Evolutionary conservation across 176 grass and related monocot species (phyloP).

Genomic region (Oryza glumipatula): DNA sequence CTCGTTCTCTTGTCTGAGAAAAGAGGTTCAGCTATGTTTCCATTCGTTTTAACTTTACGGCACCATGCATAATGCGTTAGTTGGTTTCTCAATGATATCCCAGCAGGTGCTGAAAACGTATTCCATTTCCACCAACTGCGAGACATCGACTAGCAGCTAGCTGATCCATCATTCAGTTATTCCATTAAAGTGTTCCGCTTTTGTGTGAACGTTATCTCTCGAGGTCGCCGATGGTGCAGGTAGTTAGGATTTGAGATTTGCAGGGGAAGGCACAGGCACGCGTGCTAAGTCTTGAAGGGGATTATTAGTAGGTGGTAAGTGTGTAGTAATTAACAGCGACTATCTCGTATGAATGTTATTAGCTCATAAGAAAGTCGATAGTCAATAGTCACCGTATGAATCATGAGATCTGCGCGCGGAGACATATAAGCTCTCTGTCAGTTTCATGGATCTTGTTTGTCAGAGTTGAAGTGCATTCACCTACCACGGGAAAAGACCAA

Average conservation of each 20-base stretch:
- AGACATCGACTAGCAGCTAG: neutral
- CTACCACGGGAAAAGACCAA: neutral
- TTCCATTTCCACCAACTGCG: conserved; percentile 17
- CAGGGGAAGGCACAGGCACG: neutral
- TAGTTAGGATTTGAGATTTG: neutral
- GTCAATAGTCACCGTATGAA: neutral
- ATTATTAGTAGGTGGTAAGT: neutral
- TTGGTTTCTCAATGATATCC: neutral
- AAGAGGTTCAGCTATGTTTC: neutral
- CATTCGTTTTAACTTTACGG: neutral
- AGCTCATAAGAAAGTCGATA: neutral
- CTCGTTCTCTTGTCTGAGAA: neutral
- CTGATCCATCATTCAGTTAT: neutral
- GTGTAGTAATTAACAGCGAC: neutral
- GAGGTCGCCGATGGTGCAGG: neutral
- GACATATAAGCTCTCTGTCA: neutral
- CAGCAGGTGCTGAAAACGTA: neutral
- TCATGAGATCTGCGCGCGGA: neutral
- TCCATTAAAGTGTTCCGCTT: neutral
- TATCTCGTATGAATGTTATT: neutral
- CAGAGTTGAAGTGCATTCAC: conserved; percentile 2
- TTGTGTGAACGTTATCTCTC: conserved; percentile 23
- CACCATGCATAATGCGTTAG: neutral
- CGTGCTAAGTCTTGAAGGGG: neutral
- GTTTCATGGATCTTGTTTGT: neutral